These are phyloP conservation scores for Leucosporidium yakuticum DNA, from an alignment of 768 basidiomycete species.

Conservation along the genomic window DNA sequence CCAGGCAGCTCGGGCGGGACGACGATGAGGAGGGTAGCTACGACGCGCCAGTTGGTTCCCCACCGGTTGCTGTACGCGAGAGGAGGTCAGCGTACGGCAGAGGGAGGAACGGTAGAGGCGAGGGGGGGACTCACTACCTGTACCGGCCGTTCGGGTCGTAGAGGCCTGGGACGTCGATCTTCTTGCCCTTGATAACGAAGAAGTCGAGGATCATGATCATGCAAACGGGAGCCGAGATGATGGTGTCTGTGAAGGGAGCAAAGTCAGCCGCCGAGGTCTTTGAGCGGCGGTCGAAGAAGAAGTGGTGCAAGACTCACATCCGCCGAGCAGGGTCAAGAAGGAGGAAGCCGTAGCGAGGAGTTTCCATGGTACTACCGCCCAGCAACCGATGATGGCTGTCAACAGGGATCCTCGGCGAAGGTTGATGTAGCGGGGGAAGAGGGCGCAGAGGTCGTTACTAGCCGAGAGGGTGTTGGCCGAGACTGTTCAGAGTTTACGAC, in stretches of 20 bases:
- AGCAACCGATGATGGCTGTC: constrained; percentile 56
- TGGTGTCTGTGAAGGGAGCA: constrained; percentile 57
- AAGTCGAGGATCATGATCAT: constrained; percentile 66
- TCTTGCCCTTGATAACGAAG: constrained; percentile 65
- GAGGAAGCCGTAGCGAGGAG: constrained; percentile 19
- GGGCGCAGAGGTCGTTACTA: constrained; percentile 14
- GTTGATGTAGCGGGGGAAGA: constrained; percentile 56
- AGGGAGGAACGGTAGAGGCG: too few relatives aligned
- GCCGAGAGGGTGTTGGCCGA: constrained; percentile 23
- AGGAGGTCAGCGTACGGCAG: neutral
- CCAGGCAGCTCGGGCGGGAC: constrained; percentile 71
- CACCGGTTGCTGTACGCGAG: constrained; percentile 1
- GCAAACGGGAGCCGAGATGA: constrained; percentile 76
- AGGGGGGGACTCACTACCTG: neutral
- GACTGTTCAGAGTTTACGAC: neutral
- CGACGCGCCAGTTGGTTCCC: constrained; percentile 66
- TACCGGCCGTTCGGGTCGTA: constrained; percentile 62
- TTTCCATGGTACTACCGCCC: constrained; percentile 28
- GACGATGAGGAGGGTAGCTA: constrained; percentile 59
- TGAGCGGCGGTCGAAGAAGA: constrained; percentile 48
- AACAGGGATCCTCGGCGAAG: constrained; percentile 66
- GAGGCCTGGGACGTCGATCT: constrained; percentile 75
- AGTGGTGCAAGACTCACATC: constrained; percentile 41
- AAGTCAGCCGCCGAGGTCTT: constrained; percentile 21
- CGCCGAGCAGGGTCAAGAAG: constrained; percentile 24